These are phyloP conservation scores for Ustilago curta DNA, from an alignment of 1,284 basidiomycete genomes.

Conservation along the genomic window DNA sequence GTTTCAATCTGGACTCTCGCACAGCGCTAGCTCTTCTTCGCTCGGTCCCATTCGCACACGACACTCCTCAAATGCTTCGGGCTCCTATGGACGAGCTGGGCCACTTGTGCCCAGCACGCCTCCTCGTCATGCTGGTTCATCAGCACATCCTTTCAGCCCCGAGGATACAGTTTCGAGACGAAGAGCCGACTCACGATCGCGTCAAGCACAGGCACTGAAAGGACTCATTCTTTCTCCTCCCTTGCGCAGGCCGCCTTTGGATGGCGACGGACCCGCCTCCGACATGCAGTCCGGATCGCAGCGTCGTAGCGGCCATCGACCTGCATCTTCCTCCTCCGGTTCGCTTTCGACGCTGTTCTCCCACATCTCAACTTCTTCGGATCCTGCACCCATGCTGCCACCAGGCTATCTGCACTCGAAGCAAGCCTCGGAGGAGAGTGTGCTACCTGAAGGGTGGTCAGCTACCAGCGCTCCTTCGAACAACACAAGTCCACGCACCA, in stretches of 20 bases:
- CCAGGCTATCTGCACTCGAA: constrained; percentile 34
- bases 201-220: constrained; percentile 48
- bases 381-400: constrained; percentile 46
- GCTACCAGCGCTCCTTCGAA: constrained; percentile 38
- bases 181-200: constrained; percentile 46
- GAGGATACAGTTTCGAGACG: constrained; percentile 34
- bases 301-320: constrained; percentile 38
- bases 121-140: constrained; percentile 32
- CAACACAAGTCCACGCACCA: constrained; percentile 47
- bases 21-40: constrained; percentile 44
- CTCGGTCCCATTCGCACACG: constrained; percentile 46
- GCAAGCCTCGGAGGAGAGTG: constrained; percentile 41
- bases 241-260: constrained; percentile 33
- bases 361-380: constrained; percentile 48
- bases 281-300: constrained; percentile 27
- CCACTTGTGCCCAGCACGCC: constrained; percentile 40
- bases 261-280: constrained; percentile 37
- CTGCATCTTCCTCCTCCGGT: constrained; percentile 44
- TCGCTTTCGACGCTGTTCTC: constrained; percentile 49
- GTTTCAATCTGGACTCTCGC: constrained; percentile 37
- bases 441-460: constrained; percentile 41
- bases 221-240: constrained; percentile 51
- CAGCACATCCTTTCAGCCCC: constrained; percentile 37
- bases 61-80: constrained; percentile 36
- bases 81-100: constrained; percentile 34